Evolutionary conservation across 1,284 basidiomycete species (phyloP).

Genomic region (Rhodotorula sp.): DNA sequence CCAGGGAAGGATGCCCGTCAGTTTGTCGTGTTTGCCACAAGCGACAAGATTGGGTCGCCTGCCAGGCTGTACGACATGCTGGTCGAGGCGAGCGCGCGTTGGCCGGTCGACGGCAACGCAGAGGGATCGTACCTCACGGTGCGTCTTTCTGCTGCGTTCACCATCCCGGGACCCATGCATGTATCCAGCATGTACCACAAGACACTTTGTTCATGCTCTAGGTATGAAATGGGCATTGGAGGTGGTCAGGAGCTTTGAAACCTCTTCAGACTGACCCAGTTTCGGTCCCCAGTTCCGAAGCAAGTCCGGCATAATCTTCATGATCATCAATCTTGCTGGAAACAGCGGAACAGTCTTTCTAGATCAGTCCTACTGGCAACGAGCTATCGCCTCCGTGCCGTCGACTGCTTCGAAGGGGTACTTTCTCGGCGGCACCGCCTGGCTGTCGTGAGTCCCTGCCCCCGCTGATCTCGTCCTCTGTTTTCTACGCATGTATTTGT

Average conservation of each 20-base stretch:
- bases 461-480: rapidly evolving
- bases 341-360: constrained; percentile 80
- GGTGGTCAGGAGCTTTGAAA: too few relatives aligned
- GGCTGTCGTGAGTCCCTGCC: constrained; percentile 59
- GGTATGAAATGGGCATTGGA: too few relatives aligned
- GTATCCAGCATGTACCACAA: too few relatives aligned
- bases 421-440: constrained; percentile 54
- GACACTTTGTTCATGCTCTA: too few relatives aligned
- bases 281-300: constrained; percentile 59
- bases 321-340: constrained; percentile 70
- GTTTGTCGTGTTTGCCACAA: constrained; percentile 70
- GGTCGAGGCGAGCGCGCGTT: constrained; percentile 50
- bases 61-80: constrained; percentile 43
- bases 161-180: too few relatives aligned
- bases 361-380: constrained; percentile 55
- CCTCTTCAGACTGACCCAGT: too few relatives aligned
- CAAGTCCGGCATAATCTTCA: constrained; percentile 79
- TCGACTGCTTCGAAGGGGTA: constrained; percentile 47
- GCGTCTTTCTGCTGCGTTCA: too few relatives aligned
- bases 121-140: constrained; percentile 58
- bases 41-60: constrained; percentile 60
- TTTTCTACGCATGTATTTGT: constrained; percentile 60
- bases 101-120: constrained; percentile 63
- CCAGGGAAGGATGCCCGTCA: not conserved
- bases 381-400: constrained; percentile 47